A percentile compares a stretch with the other conserved stretches of the same genome.
phyloP scores from a whole-genome alignment of 306 rosid genomes.

The Pachyrhizus erosus region DNA sequence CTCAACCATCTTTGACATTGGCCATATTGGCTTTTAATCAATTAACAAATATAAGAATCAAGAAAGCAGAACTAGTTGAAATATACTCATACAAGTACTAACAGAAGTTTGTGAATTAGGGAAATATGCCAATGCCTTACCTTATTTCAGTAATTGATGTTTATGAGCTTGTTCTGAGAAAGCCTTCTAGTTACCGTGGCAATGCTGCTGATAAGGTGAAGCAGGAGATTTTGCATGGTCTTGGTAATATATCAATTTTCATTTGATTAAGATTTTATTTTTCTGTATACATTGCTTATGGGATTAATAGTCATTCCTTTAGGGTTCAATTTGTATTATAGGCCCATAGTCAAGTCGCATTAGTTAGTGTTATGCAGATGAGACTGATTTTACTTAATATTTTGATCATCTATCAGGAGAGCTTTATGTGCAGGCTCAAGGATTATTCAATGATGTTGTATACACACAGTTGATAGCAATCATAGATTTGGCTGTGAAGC shows the following conservation, averaged over 20 bases:
- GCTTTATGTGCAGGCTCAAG: constrained; percentile 85
- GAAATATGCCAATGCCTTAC: constrained; percentile 84
- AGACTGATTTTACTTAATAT: constrained; percentile 41
- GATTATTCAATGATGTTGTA: constrained; percentile 71
- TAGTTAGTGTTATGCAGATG: constrained; percentile 22
- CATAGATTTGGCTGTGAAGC: constrained; percentile 74
- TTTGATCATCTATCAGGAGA: constrained; percentile 68
- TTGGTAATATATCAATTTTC: constrained; percentile 72
- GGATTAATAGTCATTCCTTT: constrained; percentile 7
- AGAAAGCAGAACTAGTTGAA: constrained; percentile 28
- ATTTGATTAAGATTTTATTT: constrained; percentile 20
- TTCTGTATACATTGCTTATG: constrained; percentile 4
- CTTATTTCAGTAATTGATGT: constrained; percentile 80
- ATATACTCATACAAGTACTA: constrained; percentile 44
- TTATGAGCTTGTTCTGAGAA: constrained; percentile 80
- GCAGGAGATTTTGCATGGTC: constrained; percentile 93
- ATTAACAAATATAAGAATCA: constrained; percentile 30
- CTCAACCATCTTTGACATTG: constrained; percentile 18
- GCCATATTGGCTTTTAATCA: constrained; percentile 32
- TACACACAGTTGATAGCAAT: constrained; percentile 74
- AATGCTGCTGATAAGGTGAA: constrained; percentile 79
- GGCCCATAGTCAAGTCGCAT: constrained; percentile 28
- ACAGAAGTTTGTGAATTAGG: constrained; percentile 65
- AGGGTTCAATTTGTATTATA: constrained; percentile 33
- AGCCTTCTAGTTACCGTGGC: constrained; percentile 64